Evolutionary conservation across 331 rosid species (phyloP).

Genomic region (Malus hybrid): DNA sequence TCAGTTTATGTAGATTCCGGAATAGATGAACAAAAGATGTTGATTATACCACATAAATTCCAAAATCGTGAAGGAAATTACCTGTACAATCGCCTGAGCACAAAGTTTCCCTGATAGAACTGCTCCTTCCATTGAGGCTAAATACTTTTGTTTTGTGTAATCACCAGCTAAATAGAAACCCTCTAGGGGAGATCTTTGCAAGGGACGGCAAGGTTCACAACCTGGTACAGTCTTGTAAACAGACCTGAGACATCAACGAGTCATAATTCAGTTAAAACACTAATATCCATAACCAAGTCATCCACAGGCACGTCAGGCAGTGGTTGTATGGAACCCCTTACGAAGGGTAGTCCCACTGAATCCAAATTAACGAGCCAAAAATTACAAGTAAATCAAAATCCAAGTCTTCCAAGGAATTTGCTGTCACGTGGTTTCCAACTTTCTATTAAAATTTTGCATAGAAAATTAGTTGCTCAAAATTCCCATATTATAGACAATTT

Average conservation of each 20-base stretch:
- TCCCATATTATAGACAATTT: not conserved
- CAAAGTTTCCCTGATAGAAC: conserved; percentile 93
- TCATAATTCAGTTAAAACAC: conserved; percentile 1
- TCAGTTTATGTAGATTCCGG: not conserved
- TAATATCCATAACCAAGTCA: not conserved
- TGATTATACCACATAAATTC: not conserved
- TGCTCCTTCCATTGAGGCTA: conserved; percentile 99
- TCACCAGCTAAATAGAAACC: conserved; percentile 95
- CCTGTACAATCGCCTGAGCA: conserved; percentile 95
- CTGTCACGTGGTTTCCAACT: not conserved
- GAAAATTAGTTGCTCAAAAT: not conserved
- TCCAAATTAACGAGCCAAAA: not conserved
- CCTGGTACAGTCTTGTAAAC: conserved; percentile 87
- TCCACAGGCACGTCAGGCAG: not conserved
- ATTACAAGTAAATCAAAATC: not conserved
- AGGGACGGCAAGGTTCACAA: conserved; percentile 91
- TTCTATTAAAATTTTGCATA: not conserved
- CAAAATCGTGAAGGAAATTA: conserved; percentile 14
- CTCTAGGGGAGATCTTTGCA: conserved; percentile 87
- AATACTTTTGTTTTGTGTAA: conserved; percentile 89
- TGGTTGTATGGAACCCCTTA: not conserved
- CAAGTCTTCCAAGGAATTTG: not conserved
- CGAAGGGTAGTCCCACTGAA: not conserved
- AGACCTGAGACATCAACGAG: conserved; percentile 44
- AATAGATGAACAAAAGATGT: not conserved